Base-by-base conservation (phyloP, 371 early-diverging fungal genomes). In the Gilbertella persicaria region DNA sequence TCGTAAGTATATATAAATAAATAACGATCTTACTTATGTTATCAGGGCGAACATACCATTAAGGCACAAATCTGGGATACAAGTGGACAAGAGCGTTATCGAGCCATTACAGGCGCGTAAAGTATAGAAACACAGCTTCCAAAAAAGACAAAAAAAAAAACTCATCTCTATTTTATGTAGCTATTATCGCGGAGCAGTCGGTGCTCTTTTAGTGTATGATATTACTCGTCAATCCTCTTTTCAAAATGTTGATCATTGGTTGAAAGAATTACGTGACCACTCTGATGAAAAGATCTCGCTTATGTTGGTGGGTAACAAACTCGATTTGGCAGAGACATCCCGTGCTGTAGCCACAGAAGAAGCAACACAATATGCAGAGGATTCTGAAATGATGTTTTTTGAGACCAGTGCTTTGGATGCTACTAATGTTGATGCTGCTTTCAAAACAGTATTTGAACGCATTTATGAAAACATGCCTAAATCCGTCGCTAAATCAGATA, bases 221-320 rank as follows among this genome's bases (percentile, higher is more conserved):
- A 62, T 59, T 30, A 89, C 99, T 43, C 91, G 95, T 23, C 50
- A 50, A 35, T 48, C 50, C 12, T 37, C 52, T 9, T 58, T 55
- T 35, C 26, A 30, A 23, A 49, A 40, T 40, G 36, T 62, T 7
- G 38, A 43, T 20, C 55, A 55, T 21, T 97, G 97, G 97, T 75
- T 97, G 16, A 87, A 90, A 23, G 88, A 88, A 28, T n/a, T 57
- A 74, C 79, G 25, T 61, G 97, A 95, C 25, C 87, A 87, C 40
- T 93, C 95, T 62, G 90, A 79, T 19, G 75, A 79, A 51, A 89
- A 93, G 76, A 92, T 97, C 73, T 33, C 33, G 8, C 33, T 33
- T 9, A 84, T 98, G 68, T 67, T 99, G 47, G 85, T 99, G 25
- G 99, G 99, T 50, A 99, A 99, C 85, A 99, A 99, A 80, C 87